A percentile compares a stretch with the other conserved stretches of the same genome.
These are phyloP conservation scores for Hamamelis virginiana DNA, from an alignment of 164 flowering plant genomes.

Conservation along the genomic window DNA sequence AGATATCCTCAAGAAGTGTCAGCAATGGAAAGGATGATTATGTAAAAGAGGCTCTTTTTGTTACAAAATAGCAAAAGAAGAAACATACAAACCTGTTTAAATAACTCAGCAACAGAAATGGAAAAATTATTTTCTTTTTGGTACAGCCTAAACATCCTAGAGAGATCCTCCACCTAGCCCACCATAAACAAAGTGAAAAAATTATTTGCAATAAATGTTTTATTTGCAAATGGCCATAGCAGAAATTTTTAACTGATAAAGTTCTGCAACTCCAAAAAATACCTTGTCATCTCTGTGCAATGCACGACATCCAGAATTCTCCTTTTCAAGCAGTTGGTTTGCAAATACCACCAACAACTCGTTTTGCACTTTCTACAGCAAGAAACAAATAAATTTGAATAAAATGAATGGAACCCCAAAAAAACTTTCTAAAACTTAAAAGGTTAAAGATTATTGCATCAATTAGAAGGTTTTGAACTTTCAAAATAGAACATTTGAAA, in stretches of 20 bases:
- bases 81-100: slow-evolving; percentile 19
- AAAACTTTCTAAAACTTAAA: too few species aligned
- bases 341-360: slow-evolving; percentile 30
- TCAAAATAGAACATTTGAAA: too few species aligned
- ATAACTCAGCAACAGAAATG: slow-evolving; percentile 27
- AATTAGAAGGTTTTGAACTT: too few species aligned
- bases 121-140: slow-evolving; percentile 20
- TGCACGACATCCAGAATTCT: slow-evolving; percentile 51
- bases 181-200: background rate
- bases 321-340: slow-evolving; percentile 49
- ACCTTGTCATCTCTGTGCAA: slow-evolving; percentile 59
- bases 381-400: background rate
- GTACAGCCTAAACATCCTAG: slow-evolving; percentile 28
- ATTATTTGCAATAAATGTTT: too few species aligned
- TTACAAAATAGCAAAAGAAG: background rate
- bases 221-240: too few species aligned
- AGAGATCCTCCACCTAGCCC: slow-evolving; percentile 22
- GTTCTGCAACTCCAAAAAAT: background rate
- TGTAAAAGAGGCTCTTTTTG: background rate
- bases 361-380: slow-evolving; percentile 40
- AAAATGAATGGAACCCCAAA: too few species aligned
- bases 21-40: too few species aligned
- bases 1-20: background rate
- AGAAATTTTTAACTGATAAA: background rate
- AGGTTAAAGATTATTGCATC: too few species aligned